Base-by-base conservation (phyloP, 1,284 basidiomycete species). In the Boletus semigastroideus region DNA sequence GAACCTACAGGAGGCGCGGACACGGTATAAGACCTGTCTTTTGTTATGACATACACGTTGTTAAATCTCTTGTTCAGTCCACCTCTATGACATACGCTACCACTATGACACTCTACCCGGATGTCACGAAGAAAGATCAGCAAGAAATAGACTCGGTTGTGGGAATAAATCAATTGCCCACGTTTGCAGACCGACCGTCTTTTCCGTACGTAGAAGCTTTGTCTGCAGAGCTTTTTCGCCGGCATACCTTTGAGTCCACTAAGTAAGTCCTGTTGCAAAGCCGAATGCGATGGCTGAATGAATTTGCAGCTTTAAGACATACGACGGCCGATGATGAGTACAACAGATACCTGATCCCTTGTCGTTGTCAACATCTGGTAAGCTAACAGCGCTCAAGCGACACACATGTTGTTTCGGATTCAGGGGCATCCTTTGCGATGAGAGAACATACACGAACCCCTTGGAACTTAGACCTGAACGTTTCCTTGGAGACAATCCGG, bases 131-230 rank as follows among this genome's bases (percentile, higher is more conserved):
- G 75, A 80, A 75, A 54, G 84, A 80, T 0, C 84, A 84, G 57
- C 69, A 67, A 41, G 83, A 86, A 57, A 72, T 86, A 39, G 83
- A 85, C 60, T 55, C 67, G 4, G 75, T 86, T 8, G 67, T 84
- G 44, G 82, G 82, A 22, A 67, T 59, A 36, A 73, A 77, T 46
- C 73, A 55, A 42, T 45, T 69, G 12, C 69, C 68, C 5, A 60
- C 57, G 6, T 70, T 71, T 36, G 41, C 55, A 0, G 68, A 70
- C 43, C 57, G 62, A 11, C n/a, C 44, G 4, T 51, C 40, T 17
- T 44, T 72, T 6, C 69, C 70, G 0, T 70, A 68, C 46, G 7
- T 64, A 14, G 60, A 60, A 31, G 59, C 61, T 0, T 17, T 72
- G 2, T 45, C 58, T 39, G 48, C 79, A 51, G 85, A 88, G 65